Percentiles rank a stretch among this genome's conserved stretches.
phyloP scores from a whole-genome alignment of 2,329 filamentous ascomycete genomes.

The Malbranchea zuffiana region DNA sequence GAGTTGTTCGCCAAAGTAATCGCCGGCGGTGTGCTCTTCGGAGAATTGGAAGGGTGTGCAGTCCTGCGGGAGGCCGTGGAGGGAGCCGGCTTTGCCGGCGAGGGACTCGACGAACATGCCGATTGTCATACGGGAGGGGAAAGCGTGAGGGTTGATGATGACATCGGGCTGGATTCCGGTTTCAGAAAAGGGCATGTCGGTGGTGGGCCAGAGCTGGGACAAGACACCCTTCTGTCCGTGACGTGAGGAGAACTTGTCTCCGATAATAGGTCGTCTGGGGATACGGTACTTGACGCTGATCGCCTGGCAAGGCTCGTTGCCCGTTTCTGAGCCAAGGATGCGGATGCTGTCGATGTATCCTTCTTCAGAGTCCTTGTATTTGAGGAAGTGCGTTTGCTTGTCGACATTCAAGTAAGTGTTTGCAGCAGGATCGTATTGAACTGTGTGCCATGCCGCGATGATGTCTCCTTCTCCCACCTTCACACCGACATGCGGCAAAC shows the following conservation, averaged over 20 bases:
- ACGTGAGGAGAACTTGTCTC: constrained; percentile 97
- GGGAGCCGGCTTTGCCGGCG: constrained; percentile 83
- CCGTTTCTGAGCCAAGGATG: constrained; percentile 73
- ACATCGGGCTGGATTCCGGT: constrained; percentile 92
- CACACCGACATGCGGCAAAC: constrained; percentile 69
- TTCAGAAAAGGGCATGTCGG: constrained; percentile 95
- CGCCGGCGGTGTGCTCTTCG: constrained; percentile 79
- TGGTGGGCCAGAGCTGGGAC: constrained; percentile 87
- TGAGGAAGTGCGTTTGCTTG: constrained; percentile 73
- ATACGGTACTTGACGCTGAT: constrained; percentile 89
- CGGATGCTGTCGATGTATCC: constrained; percentile 90
- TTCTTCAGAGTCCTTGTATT: constrained; percentile 85
- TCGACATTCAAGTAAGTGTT: constrained; percentile 75
- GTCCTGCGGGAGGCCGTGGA: constrained; percentile 94
- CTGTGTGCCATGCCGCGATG: constrained; percentile 80
- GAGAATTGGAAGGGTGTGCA: constrained; percentile 91
- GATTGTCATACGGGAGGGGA: constrained; percentile 98
- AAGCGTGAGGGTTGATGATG: constrained; percentile 99
- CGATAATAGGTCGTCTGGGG: constrained; percentile 81
- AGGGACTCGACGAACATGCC: constrained; percentile 98
- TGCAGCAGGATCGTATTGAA: constrained; percentile 60
- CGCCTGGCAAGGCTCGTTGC: constrained; percentile 71
- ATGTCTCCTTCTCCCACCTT: constrained; percentile 70
- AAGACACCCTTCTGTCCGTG: constrained; percentile 97
- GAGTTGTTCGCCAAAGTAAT: constrained; percentile 94